A percentile compares a stretch with the other conserved stretches of the same genome.
Evolutionary conservation across 805 yeast species (phyloP).

Genomic region (Metschnikowia lunata): DNA sequence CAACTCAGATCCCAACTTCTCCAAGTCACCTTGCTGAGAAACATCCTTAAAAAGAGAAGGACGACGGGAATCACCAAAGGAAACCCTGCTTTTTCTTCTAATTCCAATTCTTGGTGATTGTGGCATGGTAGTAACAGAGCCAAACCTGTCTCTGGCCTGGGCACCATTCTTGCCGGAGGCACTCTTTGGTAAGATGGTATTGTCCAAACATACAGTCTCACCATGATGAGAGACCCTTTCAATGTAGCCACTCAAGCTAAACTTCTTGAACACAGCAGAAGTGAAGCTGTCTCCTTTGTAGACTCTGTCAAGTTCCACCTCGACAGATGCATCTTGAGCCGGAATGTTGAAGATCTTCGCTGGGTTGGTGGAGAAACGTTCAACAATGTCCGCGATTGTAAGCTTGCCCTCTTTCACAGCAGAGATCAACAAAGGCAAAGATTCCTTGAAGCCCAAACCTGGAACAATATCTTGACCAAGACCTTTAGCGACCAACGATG

Average conservation of each 20-base stretch:
- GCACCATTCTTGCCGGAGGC: constrained; percentile 58
- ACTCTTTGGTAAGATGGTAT: constrained; percentile 51
- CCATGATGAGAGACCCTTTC: constrained; percentile 81
- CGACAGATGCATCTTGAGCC: constrained; percentile 74
- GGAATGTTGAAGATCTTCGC: constrained; percentile 77
- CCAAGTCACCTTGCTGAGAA: constrained; percentile 43
- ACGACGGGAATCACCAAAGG: constrained; percentile 32
- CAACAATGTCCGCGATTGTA: constrained; percentile 65
- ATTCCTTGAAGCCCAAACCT: constrained; percentile 76
- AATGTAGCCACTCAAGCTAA: constrained; percentile 68
- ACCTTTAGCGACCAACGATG: constrained; percentile 65
- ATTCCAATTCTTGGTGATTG: constrained; percentile 35
- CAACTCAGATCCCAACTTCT: constrained; percentile 56
- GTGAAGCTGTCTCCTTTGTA: constrained; percentile 18
- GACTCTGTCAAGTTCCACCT: constrained; percentile 75
- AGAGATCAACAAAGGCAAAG: constrained; percentile 73
- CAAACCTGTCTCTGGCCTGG: constrained; percentile 43
- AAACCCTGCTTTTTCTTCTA: constrained; percentile 30
- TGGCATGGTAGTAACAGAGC: constrained; percentile 38
- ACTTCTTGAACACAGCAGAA: constrained; percentile 44
- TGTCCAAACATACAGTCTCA: constrained; percentile 81
- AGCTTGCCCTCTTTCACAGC: constrained; percentile 75
- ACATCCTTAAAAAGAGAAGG: constrained; percentile 31
- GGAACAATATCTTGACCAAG: constrained; percentile 56
- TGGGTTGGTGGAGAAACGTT: constrained; percentile 77